These are phyloP conservation scores for Heliamphora exappendiculata DNA, from an alignment of 148 eudicot genomes.

Conservation along the genomic window DNA sequence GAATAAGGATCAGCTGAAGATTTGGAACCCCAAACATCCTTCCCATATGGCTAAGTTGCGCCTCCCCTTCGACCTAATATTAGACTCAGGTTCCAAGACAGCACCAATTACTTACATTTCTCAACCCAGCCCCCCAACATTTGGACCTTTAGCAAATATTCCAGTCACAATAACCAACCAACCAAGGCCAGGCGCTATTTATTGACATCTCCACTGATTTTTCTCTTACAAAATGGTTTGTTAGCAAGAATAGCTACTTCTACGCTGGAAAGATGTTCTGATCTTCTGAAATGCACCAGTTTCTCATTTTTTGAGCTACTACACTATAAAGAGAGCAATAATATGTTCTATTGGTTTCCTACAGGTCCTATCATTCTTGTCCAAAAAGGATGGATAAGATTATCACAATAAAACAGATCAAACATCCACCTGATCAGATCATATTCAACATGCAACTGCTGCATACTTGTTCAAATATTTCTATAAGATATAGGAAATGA, in stretches of 20 bases:
- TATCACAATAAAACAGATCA: neutral
- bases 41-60: too few relatives aligned
- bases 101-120: too few relatives aligned
- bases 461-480: neutral
- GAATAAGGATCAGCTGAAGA: too few relatives aligned
- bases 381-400: neutral
- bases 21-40: too few relatives aligned
- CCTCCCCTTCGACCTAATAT: too few relatives aligned
- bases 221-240: neutral
- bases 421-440: neutral
- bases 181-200: too few relatives aligned
- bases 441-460: neutral
- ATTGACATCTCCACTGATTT: too few relatives aligned
- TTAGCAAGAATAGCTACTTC: too few relatives aligned
- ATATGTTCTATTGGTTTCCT: neutral
- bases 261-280: neutral
- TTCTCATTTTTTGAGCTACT: neutral
- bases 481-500: neutral
- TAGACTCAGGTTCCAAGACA: too few relatives aligned
- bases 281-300: neutral
- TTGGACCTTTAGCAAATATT: too few relatives aligned
- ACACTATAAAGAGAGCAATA: neutral
- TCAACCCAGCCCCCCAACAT: too few relatives aligned
- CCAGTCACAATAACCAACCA: too few relatives aligned
- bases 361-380: neutral